Percentiles rank a stretch among this genome's conserved stretches.
Evolutionary conservation across 768 basidiomycete species (phyloP).

Genomic region (Lyophyllum atratum): DNA sequence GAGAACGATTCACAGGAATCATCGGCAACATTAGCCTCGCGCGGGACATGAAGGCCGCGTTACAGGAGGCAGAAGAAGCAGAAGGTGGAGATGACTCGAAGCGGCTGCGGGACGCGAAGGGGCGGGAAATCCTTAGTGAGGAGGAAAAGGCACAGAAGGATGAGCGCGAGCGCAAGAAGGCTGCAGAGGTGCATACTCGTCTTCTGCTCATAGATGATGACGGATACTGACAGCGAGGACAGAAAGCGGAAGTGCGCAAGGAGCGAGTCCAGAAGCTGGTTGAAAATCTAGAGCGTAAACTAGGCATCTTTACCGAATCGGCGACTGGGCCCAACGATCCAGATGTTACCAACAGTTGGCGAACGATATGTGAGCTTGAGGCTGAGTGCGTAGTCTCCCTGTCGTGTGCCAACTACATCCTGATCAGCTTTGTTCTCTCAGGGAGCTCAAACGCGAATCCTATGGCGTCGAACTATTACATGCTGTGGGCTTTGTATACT

Average conservation of each 20-base stretch:
- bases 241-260: slow-evolving; percentile 82
- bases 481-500: slow-evolving; percentile 85
- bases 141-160: slow-evolving; percentile 79
- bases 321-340: slow-evolving; percentile 68
- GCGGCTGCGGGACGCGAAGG: slow-evolving; percentile 55
- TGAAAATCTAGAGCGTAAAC: slow-evolving; percentile 77
- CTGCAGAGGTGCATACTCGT: slow-evolving; percentile 62
- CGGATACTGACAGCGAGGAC: slow-evolving; percentile 12
- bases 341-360: slow-evolving; percentile 73
- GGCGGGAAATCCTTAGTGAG: slow-evolving; percentile 53
- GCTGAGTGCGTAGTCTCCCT: slow-evolving; percentile 62
- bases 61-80: slow-evolving; percentile 83
- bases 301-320: slow-evolving; percentile 86
- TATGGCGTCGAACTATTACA: slow-evolving; percentile 88
- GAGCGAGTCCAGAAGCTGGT: slow-evolving; percentile 77
- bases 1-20: slow-evolving; percentile 82
- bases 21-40: slow-evolving; percentile 89
- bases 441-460: slow-evolving; percentile 82
- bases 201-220: background rate
- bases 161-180: slow-evolving; percentile 64
- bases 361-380: slow-evolving; percentile 77
- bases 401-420: background rate
- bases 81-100: slow-evolving; percentile 58
- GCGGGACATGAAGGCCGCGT: slow-evolving; percentile 88
- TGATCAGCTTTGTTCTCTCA: slow-evolving; percentile 26